Percentiles rank a stretch among this genome's conserved stretches.
Evolutionary conservation across 2,329 filamentous ascomycete genomes (phyloP).

Genomic region (Cercospora citrullina): DNA sequence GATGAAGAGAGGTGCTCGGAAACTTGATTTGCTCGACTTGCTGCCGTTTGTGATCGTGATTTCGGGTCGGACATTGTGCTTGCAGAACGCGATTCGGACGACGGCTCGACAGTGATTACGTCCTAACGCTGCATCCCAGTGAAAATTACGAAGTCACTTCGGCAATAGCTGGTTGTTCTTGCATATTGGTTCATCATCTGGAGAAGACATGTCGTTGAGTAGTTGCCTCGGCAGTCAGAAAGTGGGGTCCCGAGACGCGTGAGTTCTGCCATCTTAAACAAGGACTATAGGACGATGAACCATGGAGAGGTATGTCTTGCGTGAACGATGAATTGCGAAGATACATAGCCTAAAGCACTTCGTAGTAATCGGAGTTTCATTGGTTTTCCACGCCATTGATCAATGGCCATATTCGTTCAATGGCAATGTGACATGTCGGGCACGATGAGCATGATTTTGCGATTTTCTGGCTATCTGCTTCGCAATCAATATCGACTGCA

Average conservation of each 20-base stretch:
- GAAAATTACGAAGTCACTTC: neutral
- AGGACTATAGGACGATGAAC: too few relatives aligned
- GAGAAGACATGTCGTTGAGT: neutral
- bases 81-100: neutral
- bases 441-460: too few relatives aligned
- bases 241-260: neutral
- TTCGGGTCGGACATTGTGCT: slow-evolving; percentile 6
- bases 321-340: too few relatives aligned
- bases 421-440: too few relatives aligned
- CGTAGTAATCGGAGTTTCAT: too few relatives aligned
- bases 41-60: slow-evolving; percentile 24
- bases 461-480: neutral
- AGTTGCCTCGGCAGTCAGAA: slow-evolving; percentile 3
- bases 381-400: too few relatives aligned
- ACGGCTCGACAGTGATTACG: neutral
- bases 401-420: too few relatives aligned
- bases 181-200: neutral
- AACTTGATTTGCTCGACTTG: slow-evolving; percentile 33
- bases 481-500: neutral
- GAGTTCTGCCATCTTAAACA: neutral
- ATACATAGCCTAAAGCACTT: too few relatives aligned
- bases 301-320: too few relatives aligned
- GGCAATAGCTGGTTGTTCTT: neutral
- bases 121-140: too few relatives aligned
- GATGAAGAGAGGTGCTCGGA: slow-evolving; percentile 31